Conservation (phyloP, 305 asterid genomes). For the Fraxinus sp. region DNA sequence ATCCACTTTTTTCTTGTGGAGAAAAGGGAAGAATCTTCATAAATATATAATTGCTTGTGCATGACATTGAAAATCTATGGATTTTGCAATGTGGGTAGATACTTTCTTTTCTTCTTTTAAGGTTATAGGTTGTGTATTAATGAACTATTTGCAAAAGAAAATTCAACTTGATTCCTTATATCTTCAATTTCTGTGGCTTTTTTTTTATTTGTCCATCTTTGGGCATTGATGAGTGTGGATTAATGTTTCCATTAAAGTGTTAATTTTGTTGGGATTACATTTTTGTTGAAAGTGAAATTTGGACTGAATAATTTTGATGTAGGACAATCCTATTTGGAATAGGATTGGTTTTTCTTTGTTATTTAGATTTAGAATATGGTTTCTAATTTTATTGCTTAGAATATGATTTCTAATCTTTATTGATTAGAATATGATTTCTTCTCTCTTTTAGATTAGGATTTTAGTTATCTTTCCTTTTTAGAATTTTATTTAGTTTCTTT, state of each 20-base stretch:
- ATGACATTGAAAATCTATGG: neutral
- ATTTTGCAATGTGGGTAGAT: constrained; percentile 2
- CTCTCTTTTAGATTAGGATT: neutral
- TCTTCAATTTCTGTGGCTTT: neutral
- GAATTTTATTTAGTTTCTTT: neutral
- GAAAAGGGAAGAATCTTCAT: neutral
- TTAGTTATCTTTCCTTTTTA: neutral
- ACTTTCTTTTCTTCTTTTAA: neutral
- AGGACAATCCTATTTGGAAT: neutral
- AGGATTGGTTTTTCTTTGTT: neutral
- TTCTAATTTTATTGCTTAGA: neutral
- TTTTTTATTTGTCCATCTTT: neutral
- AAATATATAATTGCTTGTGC: neutral
- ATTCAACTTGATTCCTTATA: neutral
- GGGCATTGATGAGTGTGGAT: neutral
- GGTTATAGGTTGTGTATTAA: neutral
- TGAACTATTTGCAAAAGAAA: neutral
- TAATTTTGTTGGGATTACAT: neutral
- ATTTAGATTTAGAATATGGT: neutral
- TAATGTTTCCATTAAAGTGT: neutral
- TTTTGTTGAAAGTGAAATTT: neutral
- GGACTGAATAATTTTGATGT: neutral
- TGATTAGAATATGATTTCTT: too few species aligned
- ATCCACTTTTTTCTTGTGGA: neutral
- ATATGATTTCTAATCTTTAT: neutral